Conservation (phyloP, 768 basidiomycete genomes). For the Plicaturopsis crispa region DNA sequence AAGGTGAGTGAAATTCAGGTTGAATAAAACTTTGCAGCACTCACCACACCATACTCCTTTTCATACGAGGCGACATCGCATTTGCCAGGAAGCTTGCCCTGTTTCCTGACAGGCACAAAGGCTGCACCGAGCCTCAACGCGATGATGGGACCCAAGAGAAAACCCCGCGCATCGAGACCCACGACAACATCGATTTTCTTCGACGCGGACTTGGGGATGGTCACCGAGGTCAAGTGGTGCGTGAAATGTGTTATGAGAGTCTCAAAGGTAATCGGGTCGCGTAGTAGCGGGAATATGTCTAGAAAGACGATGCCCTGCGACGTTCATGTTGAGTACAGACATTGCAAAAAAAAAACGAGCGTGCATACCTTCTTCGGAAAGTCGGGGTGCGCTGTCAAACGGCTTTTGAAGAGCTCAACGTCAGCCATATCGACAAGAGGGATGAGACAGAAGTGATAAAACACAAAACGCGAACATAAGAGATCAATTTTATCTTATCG, state of each 20-base stretch:
- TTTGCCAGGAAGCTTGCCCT: conserved; percentile 89
- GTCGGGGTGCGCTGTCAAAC: conserved; percentile 57
- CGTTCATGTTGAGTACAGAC: neutral
- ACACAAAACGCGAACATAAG: too few species aligned
- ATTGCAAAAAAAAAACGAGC: neutral
- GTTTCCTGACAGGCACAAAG: conserved; percentile 93
- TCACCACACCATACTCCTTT: conserved; percentile 89
- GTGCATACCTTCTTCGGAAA: conserved; percentile 85
- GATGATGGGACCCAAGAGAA: conserved; percentile 89
- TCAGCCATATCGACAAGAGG: conserved; percentile 51
- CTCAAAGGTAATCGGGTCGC: conserved; percentile 82
- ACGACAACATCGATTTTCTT: conserved; percentile 88
- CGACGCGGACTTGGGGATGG: conserved; percentile 48
- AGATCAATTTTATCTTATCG: too few species aligned
- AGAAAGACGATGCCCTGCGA: conserved; percentile 87
- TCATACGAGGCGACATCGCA: conserved; percentile 69
- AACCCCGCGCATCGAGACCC: conserved; percentile 93
- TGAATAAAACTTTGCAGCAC: conserved; percentile 17
- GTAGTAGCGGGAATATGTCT: conserved; percentile 92
- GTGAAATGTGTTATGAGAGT: conserved; percentile 84
- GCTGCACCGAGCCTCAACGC: conserved; percentile 87
- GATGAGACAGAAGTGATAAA: neutral
- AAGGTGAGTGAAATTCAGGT: too few species aligned
- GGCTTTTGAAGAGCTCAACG: conserved; percentile 58
- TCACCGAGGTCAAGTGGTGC: conserved; percentile 77